phyloP scores from a whole-genome alignment of 2,329 filamentous ascomycete genomes.

The Lachnum nothofagi region DNA sequence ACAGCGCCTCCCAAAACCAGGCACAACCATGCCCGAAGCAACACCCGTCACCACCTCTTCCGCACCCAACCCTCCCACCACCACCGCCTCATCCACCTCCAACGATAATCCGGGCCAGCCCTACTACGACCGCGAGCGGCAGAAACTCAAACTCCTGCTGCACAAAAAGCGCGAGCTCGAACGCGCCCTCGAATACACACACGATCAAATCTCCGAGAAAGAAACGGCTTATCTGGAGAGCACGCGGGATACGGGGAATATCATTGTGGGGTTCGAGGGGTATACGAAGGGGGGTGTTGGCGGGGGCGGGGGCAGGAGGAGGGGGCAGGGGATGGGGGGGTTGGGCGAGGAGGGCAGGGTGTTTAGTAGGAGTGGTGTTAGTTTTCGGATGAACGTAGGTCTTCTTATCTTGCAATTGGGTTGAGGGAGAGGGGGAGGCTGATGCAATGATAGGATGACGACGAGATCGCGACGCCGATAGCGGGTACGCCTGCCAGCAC shows the following conservation, averaged over 20 bases:
- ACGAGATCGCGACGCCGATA: slow-evolving; percentile 30
- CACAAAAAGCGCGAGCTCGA: slow-evolving; percentile 54
- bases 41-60: slow-evolving; percentile 43
- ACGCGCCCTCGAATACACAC: slow-evolving; percentile 35
- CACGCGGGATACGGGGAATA: slow-evolving; percentile 83
- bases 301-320: slow-evolving; percentile 56
- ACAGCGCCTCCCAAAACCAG: no score
- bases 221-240: slow-evolving; percentile 89
- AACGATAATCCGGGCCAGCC: slow-evolving; percentile 48
- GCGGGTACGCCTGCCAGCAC: slow-evolving; percentile 53
- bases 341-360: slow-evolving; percentile 73
- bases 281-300: slow-evolving; percentile 84
- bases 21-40: slow-evolving; percentile 42
- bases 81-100: slow-evolving; percentile 25
- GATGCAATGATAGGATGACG: neutral
- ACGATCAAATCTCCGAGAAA: slow-evolving; percentile 78
- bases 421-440: neutral
- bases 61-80: slow-evolving; percentile 26
- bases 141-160: slow-evolving; percentile 62
- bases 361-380: slow-evolving; percentile 53
- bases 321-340: slow-evolving; percentile 60
- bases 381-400: slow-evolving; percentile 36
- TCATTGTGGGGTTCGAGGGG: slow-evolving; percentile 95
- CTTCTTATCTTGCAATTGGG: neutral
- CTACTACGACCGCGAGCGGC: slow-evolving; percentile 69